These are phyloP conservation scores for Azolla pinnata DNA, from an alignment of 75 land plant genomes.

Conservation along the genomic window DNA sequence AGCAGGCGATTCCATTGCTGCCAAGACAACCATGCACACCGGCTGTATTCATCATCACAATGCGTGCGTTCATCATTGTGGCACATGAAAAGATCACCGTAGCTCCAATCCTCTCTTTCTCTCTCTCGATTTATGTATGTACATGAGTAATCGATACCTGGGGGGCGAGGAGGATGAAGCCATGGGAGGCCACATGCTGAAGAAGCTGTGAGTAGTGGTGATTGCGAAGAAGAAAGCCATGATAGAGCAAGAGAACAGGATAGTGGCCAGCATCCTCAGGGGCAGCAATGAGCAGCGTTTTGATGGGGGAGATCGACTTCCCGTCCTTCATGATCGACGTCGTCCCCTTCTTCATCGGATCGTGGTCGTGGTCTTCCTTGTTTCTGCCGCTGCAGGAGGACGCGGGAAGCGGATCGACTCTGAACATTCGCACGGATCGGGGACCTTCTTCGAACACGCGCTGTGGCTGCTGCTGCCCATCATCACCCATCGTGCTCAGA, in stretches of 20 bases:
- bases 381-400: background rate
- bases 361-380: background rate
- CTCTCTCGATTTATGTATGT: no score
- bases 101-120: no score
- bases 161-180: conserved; percentile 79
- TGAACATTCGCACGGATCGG: conserved; percentile 8
- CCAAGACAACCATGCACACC: no score
- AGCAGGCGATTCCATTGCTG: no score
- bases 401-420: background rate
- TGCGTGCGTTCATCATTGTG: no score
- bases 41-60: no score
- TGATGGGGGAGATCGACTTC: conserved; percentile 52
- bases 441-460: conserved; percentile 21
- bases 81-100: no score
- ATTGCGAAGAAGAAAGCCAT: conserved; percentile 68
- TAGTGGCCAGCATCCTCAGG: conserved; percentile 51
- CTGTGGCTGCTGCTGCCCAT: background rate
- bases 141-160: conserved; percentile 40
- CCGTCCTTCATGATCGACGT: no score
- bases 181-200: conserved; percentile 67
- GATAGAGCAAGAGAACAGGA: conserved; percentile 61
- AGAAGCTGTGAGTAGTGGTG: conserved; percentile 81
- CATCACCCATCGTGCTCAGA: no score
- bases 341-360: background rate
- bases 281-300: conserved; percentile 46